A percentile compares a stretch with the other conserved stretches of the same genome.
These are phyloP conservation scores for Leccinum rimulosum DNA, from an alignment of 768 basidiomycete genomes.

Conservation along the genomic window DNA sequence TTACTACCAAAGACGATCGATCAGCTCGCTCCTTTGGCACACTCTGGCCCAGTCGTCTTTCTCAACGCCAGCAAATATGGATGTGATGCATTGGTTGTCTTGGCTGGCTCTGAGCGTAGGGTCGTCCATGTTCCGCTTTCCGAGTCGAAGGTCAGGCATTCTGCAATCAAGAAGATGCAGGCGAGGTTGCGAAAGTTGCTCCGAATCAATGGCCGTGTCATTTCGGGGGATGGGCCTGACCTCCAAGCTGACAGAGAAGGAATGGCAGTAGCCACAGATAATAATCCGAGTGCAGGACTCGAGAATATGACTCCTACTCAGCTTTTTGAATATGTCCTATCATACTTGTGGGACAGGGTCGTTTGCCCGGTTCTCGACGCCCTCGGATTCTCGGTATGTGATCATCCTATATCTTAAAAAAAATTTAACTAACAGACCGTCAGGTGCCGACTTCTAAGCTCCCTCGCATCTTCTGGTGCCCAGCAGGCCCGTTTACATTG, in stretches of 20 bases:
- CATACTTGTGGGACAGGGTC: background rate
- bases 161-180: background rate
- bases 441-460: background rate
- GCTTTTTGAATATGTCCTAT: background rate
- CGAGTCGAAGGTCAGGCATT: background rate
- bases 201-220: background rate
- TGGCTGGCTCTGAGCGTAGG: background rate
- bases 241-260: no score
- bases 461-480: background rate
- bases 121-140: background rate
- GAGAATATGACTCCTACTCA: background rate
- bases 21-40: background rate
- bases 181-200: background rate
- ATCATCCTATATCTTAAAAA: background rate
- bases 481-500: background rate
- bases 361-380: background rate
- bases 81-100: background rate
- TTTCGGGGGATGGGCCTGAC: background rate
- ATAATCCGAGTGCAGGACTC: no score
- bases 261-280: no score
- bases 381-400: background rate
- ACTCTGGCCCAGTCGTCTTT: background rate
- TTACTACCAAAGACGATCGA: background rate
- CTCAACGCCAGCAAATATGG: background rate
- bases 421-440: background rate